phyloP scores from a whole-genome alignment of 352 stramenopile species.

The Thraustochytrium sp. region DNA sequence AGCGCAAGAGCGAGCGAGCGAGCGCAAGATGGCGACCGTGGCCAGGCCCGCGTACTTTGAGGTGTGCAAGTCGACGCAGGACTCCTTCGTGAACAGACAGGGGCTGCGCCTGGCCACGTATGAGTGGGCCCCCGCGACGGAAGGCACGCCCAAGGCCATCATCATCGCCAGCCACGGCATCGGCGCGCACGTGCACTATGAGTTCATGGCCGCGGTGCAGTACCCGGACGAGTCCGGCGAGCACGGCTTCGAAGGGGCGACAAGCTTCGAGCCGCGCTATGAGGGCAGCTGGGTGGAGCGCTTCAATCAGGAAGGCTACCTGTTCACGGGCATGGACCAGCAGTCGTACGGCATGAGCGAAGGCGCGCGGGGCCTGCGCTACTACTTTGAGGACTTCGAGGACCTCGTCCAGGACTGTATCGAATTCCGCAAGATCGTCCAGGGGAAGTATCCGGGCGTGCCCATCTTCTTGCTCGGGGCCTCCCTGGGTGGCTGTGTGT shows the following conservation, averaged over 20 bases:
- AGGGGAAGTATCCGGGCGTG: background rate
- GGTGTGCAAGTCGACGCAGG: background rate
- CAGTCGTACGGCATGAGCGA: slow-evolving; percentile 27
- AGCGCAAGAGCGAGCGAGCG: too few species aligned
- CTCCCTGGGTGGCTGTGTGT: slow-evolving; percentile 7
- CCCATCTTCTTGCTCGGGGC: slow-evolving; percentile 5
- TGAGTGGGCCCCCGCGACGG: background rate
- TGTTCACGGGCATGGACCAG: slow-evolving; percentile 1
- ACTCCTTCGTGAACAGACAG: slow-evolving; percentile 17
- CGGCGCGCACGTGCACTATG: slow-evolving; percentile 17
- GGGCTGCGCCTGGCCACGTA: slow-evolving; percentile 4
- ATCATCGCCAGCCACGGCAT: background rate
- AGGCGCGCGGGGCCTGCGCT: background rate
- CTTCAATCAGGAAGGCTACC: background rate
- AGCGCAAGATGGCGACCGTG: too few species aligned
- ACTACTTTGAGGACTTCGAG: slow-evolving; percentile 9
- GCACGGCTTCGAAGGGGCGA: background rate
- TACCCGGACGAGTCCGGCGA: background rate
- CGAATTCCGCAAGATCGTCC: background rate
- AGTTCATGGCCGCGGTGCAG: background rate
- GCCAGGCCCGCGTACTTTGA: too few species aligned
- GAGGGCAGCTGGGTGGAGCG: slow-evolving; percentile 2
- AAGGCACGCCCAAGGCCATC: background rate
- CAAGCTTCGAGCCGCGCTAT: background rate
- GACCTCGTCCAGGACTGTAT: background rate